Conservation (phyloP, 768 basidiomycete genomes). For the Solioccasus polychromus region DNA sequence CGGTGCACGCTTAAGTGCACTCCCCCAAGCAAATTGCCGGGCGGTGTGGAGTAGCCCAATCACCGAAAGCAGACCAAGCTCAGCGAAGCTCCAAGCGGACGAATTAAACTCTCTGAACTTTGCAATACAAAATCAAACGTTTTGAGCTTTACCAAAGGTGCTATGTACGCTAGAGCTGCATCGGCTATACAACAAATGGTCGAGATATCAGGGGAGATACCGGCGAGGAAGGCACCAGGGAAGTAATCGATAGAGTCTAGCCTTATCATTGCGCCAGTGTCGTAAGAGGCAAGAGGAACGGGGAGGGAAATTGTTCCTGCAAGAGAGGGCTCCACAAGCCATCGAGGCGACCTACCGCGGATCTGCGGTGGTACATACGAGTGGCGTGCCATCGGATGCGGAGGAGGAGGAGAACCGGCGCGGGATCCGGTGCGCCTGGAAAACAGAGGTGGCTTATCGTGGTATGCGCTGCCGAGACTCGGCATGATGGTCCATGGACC, state of each 20-base stretch:
- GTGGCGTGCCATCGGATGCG: slow-evolving; percentile 8
- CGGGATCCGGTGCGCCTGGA: too few species aligned
- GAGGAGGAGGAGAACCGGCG: slow-evolving; percentile 3
- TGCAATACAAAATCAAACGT: slow-evolving; percentile 8
- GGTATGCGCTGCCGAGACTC: slow-evolving; percentile 8
- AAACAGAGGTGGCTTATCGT: too few species aligned
- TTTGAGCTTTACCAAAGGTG: slow-evolving; percentile 1
- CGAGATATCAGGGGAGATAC: slow-evolving; percentile 13
- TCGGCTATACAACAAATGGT: slow-evolving; percentile 10
- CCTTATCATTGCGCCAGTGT: slow-evolving; percentile 23
- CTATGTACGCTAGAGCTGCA: neutral
- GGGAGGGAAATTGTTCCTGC: too few species aligned
- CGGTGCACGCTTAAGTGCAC: slow-evolving; percentile 18
- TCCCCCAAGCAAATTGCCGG: slow-evolving; percentile 23
- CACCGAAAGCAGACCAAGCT: slow-evolving; percentile 22
- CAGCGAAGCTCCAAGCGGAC: slow-evolving; percentile 24
- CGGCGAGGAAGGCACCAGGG: slow-evolving; percentile 26
- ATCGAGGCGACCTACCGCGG: slow-evolving; percentile 27
- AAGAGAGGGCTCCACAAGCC: too few species aligned
- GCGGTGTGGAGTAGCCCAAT: slow-evolving; percentile 25
- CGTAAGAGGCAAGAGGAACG: slow-evolving; percentile 26
- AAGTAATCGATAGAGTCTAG: too few species aligned
- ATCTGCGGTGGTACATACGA: slow-evolving; percentile 22
- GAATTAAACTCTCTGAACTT: slow-evolving; percentile 26
- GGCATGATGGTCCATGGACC: slow-evolving; percentile 27